These are phyloP conservation scores for Amesomyces nigricolor DNA, from an alignment of 2,329 filamentous ascomycete genomes.

Conservation along the genomic window DNA sequence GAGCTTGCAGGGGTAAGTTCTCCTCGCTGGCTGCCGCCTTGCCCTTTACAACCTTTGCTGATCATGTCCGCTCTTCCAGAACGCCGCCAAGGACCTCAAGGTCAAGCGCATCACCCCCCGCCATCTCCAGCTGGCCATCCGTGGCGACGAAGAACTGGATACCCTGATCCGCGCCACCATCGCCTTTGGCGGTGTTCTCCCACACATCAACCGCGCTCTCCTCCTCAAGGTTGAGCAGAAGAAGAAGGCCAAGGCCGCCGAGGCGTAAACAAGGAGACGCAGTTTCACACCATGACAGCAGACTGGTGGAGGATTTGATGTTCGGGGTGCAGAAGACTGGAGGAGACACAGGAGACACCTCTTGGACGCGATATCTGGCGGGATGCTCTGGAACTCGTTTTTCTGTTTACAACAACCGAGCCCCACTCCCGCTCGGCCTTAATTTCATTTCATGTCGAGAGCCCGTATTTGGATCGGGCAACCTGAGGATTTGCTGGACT, in stretches of 20 bases:
- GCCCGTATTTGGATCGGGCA: background rate
- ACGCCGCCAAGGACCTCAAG: conserved; percentile 98
- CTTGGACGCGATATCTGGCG: conserved; percentile 5
- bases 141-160: conserved; percentile 96
- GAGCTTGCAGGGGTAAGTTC: conserved; percentile 81
- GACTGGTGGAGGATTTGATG: background rate
- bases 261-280: conserved; percentile 27
- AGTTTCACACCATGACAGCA: background rate
- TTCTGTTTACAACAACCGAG: conserved; percentile 9
- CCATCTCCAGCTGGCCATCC: conserved; percentile 95
- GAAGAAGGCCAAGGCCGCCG: conserved; percentile 36
- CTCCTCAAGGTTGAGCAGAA: conserved; percentile 48
- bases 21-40: background rate
- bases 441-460: conserved; percentile 6
- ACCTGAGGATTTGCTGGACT: background rate
- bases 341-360: background rate
- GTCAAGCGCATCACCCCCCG: conserved; percentile 99
- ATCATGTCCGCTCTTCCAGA: conserved; percentile 42
- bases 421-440: conserved; percentile 1
- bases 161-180: conserved; percentile 97
- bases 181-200: conserved; percentile 94
- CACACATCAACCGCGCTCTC: conserved; percentile 96
- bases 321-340: background rate
- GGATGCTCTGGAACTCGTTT: conserved; percentile 7
- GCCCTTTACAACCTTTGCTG: conserved; percentile 3